Conservation (phyloP, 176 grass and related monocot genomes). For the Avena atlantica region DNA sequence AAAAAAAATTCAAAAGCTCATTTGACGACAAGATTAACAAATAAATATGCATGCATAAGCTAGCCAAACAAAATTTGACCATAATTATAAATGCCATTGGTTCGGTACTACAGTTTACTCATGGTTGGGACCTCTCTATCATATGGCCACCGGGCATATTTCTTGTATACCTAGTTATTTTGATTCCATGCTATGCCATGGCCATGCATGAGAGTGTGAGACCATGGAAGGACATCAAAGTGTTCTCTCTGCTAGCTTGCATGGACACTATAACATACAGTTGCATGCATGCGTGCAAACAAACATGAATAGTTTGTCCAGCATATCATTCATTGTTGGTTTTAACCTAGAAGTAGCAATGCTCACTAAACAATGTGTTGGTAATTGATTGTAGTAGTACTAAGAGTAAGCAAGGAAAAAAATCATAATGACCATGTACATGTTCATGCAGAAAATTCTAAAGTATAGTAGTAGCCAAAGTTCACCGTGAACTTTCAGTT, state of each 20-base stretch:
- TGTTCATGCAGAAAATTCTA: conserved; percentile 7
- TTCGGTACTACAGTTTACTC: conserved; percentile 35
- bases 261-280: not conserved
- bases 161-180: not conserved
- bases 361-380: not conserved
- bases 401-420: not conserved
- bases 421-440: not conserved
- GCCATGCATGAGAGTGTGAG: not conserved
- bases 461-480: not conserved
- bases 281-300: conserved; percentile 27
- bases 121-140: conserved; percentile 16
- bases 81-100: not conserved
- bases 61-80: conserved; percentile 29
- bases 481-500: conserved; percentile 24
- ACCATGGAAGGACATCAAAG: not conserved
- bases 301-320: not conserved
- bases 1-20: not conserved
- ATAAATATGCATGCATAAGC: conserved; percentile 19
- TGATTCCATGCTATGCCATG: not conserved
- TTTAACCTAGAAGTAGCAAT: conserved; percentile 5
- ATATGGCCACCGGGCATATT: not conserved
- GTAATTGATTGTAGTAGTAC: not conserved
- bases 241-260: not conserved
- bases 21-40: conserved; percentile 34
- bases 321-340: not conserved